phyloP scores from a whole-genome alignment of 2,329 filamentous ascomycete genomes.

The Cladosporium sp. region DNA sequence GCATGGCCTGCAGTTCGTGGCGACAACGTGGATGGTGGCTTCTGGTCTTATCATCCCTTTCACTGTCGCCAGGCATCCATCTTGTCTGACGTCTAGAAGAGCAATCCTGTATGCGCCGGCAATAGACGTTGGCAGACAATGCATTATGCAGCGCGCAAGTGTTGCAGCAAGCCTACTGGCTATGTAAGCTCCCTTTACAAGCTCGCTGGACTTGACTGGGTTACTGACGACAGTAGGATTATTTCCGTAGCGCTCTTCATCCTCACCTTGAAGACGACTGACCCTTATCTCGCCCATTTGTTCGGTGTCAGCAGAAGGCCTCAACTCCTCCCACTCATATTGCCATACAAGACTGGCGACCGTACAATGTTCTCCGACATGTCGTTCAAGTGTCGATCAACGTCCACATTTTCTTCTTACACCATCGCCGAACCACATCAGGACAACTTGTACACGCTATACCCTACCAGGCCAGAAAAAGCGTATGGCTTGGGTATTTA shows the following conservation, averaged over 20 bases:
- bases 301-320: slow-evolving; percentile 21
- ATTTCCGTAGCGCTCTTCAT: slow-evolving; percentile 21
- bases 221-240: slow-evolving; percentile 14
- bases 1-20: slow-evolving; percentile 17
- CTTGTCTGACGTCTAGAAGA: slow-evolving; percentile 15
- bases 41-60: slow-evolving; percentile 23
- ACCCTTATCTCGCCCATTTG: slow-evolving; percentile 23
- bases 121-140: slow-evolving; percentile 20
- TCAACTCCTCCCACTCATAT: slow-evolving; percentile 18
- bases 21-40: slow-evolving; percentile 24
- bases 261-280: slow-evolving; percentile 22
- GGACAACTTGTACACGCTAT: slow-evolving; percentile 11
- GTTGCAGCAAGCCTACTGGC: slow-evolving; percentile 22
- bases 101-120: background rate
- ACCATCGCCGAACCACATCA: slow-evolving; percentile 13
- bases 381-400: slow-evolving; percentile 31
- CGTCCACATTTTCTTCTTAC: slow-evolving; percentile 21
- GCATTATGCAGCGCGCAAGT: slow-evolving; percentile 24
- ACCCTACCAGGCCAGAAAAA: slow-evolving; percentile 16
- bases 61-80: slow-evolving; percentile 20
- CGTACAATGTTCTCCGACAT: slow-evolving; percentile 23
- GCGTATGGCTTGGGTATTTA: slow-evolving; percentile 24
- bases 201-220: too few relatives aligned
- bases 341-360: slow-evolving; percentile 19
- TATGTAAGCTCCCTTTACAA: slow-evolving; percentile 17